Conservation (phyloP, 2,329 filamentous ascomycete species). For the Clonostachys rhizophaga region DNA sequence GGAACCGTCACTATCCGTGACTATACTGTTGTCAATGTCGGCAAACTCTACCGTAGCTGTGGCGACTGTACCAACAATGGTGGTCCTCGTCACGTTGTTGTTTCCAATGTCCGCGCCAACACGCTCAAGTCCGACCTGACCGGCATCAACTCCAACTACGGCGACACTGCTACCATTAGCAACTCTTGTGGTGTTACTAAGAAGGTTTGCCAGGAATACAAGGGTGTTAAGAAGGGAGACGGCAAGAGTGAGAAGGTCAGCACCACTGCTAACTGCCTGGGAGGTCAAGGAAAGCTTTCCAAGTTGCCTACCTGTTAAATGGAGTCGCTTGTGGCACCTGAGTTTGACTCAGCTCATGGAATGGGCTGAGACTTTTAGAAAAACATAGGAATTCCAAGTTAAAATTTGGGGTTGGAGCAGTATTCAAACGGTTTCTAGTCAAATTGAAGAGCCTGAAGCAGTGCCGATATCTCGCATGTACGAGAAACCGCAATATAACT, state of each 20-base stretch:
- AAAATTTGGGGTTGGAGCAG: too few species aligned
- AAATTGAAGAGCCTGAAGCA: too few species aligned
- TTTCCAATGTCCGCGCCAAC: slow-evolving; percentile 19
- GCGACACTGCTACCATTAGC: slow-evolving; percentile 11
- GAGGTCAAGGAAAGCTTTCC: slow-evolving; percentile 1
- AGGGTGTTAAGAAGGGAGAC: slow-evolving; percentile 18
- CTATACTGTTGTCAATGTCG: slow-evolving; percentile 33
- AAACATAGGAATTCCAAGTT: too few species aligned
- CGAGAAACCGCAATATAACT: too few species aligned
- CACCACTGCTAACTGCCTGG: slow-evolving; percentile 5
- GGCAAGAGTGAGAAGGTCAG: slow-evolving; percentile 24
- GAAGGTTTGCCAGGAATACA: slow-evolving; percentile 12
- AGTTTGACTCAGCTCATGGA: too few species aligned
- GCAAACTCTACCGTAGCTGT: slow-evolving; percentile 42
- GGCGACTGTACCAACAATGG: slow-evolving; percentile 29
- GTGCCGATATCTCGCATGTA: too few species aligned
- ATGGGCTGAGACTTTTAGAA: too few species aligned
- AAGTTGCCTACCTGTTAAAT: slow-evolving; percentile 1
- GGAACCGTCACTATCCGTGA: slow-evolving; percentile 18
- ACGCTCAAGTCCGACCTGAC: slow-evolving; percentile 25
- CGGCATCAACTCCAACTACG: slow-evolving; percentile 29
- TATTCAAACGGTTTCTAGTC: too few species aligned
- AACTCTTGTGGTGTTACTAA: slow-evolving; percentile 4
- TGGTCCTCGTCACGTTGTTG: slow-evolving; percentile 16
- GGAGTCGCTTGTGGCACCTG: not conserved